phyloP scores from a whole-genome alignment of 306 rosid species.

The Castanopsis chinensis region DNA sequence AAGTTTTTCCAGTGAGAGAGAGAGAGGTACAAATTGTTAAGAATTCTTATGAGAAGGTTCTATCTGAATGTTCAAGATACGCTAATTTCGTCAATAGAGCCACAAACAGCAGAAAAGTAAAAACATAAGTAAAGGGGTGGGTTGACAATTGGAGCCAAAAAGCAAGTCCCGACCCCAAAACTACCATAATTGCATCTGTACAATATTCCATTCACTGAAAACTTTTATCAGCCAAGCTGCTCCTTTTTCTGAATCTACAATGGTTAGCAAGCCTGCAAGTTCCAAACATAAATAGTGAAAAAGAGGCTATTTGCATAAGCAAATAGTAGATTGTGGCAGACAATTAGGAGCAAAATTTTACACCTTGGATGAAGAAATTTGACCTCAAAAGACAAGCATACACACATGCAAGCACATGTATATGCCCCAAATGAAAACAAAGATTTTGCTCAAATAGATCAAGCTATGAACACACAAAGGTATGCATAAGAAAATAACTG shows the following conservation, averaged over 20 bases:
- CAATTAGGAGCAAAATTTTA: not conserved
- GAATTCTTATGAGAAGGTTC: not conserved
- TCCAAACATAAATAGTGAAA: conserved; percentile 2
- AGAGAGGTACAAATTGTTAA: not conserved
- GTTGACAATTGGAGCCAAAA: not conserved
- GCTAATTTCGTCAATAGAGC: too few relatives aligned
- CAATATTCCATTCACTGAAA: not conserved
- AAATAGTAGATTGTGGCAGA: not conserved
- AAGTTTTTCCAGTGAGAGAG: too few relatives aligned
- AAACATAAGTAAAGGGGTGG: not conserved
- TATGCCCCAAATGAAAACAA: not conserved
- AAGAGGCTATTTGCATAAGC: not conserved
- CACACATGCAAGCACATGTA: not conserved
- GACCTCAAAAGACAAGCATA: not conserved
- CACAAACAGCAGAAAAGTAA: not conserved
- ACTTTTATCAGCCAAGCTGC: not conserved
- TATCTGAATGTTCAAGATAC: not conserved
- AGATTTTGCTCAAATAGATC: not conserved
- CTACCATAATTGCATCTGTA: not conserved
- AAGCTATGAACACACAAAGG: too few relatives aligned
- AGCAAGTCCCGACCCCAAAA: not conserved
- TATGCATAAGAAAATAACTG: not conserved
- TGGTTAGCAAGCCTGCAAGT: conserved; percentile 10
- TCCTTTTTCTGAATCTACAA: not conserved
- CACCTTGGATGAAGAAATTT: not conserved